Base-by-base conservation (phyloP, 306 rosid genomes). In the Alnus glutinosa region DNA sequence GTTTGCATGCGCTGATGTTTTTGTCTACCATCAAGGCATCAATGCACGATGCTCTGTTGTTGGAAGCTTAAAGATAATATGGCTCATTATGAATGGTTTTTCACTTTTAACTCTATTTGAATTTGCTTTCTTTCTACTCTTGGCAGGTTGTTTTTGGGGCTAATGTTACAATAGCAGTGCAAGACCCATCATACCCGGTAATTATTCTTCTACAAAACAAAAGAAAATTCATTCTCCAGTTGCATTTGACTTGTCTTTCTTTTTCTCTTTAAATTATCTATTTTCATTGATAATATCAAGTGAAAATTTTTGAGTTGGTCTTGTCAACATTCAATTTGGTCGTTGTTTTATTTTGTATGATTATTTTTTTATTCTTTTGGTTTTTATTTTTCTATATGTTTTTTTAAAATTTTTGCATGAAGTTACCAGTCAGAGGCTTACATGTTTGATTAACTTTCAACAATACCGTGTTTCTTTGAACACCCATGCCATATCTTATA, bases 171-270 rank as follows among this genome's bases (percentile, higher is more conserved):
- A 86, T 88, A 78, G 88, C 89, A 47, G 92, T 86, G 76, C 92
- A 88, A 75, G 92, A 88, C 77, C 92, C 92, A 37, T 88, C 92
- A 28, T 88, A 88, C 75, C 92, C 89, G 74, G 92, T 88, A 80
- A 76, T 30, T 70, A 15, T 32, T 58, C 30, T 70, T 70, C 28
- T 57, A 18, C 12, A 47, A 46, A 32, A 8, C 19, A 42, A 62
- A 68, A 51, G 42, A 19, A 36, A 67, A 16, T 39, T 39, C 18
- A n/a, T 5, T 67, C 30, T 42, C 28, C 51, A 67, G 50, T 16
- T 67, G 16, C 39, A 63, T 63, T 34, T 12, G 14, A 39, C 51
- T 18, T 39, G 72, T 67, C 32, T n/a, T 18, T 32, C 6, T 7
- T 67, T 67, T 39, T 67, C 32, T 42, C 7, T 44, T 39, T 16